These are phyloP conservation scores for Naematelia aurantialba DNA, from an alignment of 768 basidiomycete genomes.

Conservation along the genomic window DNA sequence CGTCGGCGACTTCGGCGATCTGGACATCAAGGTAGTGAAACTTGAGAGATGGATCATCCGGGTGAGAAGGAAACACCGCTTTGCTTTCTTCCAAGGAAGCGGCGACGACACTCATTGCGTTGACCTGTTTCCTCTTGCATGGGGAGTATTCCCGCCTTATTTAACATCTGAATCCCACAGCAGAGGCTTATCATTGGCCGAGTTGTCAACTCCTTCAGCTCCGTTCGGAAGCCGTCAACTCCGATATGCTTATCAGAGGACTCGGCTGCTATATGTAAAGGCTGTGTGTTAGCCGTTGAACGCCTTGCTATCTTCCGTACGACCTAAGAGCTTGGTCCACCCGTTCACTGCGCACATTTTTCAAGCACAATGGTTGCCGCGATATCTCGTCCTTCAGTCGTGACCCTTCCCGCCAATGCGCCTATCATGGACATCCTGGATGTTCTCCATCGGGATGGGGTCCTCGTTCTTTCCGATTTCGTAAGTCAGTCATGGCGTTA, in stretches of 20 bases:
- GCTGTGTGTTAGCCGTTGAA: too few relatives aligned
- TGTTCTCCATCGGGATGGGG: conserved; percentile 20
- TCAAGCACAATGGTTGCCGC: background rate
- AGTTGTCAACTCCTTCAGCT: background rate
- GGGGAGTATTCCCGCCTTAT: too few relatives aligned
- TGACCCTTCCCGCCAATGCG: conserved; percentile 14
- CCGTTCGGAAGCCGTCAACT: background rate
- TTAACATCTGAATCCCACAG: too few relatives aligned
- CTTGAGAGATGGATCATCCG: background rate
- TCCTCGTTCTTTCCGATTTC: conserved; percentile 24
- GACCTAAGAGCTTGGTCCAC: too few relatives aligned
- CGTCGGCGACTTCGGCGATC: conserved; percentile 14
- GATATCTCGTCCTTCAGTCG: background rate
- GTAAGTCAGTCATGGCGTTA: conserved; percentile 16
- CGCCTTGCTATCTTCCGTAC: background rate
- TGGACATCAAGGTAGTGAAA: conserved; percentile 1
- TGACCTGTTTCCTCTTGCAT: too few relatives aligned
- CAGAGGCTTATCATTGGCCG: too few relatives aligned
- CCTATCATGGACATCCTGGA: conserved; percentile 19
- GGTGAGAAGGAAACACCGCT: background rate
- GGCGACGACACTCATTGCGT: too few relatives aligned
- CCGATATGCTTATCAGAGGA: too few relatives aligned
- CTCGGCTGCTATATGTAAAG: too few relatives aligned
- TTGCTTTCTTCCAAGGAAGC: too few relatives aligned
- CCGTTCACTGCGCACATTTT: background rate